Evolutionary conservation across 1,284 basidiomycete species (phyloP), one percentile per base, ranked within the genome.

Genomic region (Ganoderma resinaceum): DNA sequence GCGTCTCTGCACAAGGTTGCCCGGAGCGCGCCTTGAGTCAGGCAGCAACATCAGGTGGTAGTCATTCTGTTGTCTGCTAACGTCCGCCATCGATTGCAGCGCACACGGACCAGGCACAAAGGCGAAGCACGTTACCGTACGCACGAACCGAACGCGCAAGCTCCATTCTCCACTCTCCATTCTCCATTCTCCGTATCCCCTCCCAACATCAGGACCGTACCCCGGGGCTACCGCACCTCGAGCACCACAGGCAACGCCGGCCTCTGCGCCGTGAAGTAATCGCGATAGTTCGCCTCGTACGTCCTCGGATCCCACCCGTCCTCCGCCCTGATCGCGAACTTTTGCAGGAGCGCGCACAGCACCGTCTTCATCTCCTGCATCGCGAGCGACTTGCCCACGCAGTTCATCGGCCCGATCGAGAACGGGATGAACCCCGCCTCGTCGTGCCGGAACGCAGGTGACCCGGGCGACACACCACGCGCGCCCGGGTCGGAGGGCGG

Each of bases 311-410:
- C 65, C 65, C 64, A 62, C 42, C 61, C 65, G 18, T 55, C 65
- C 46, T 20, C 16, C 31, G 20, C 11, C n/a, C 49, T 31, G 20
- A 64, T 20, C 35, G 9, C 26, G 59, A 61, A 63, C 66, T 31
- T 33, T 37, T 68, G 62, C 62, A 64, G 33, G 57, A 68, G 18
- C 38, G 52, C 42, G 14, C 57, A 61, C 66, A 63, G 57, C 33
- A 63, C 73, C 61, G 72, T 72, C 12, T 73, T 67, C 52, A 66
- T 42, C 61, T 66, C 65, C 37, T 43, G 70, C 69, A 74, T 38
- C 20, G 78, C 79, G 33, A 80, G 73, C 63, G 71, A 66, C 67
- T 77, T 77, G 0, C 78, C 79, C 2, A 77, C 77, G 69, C 80
- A 80, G 66, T 74, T 78, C 40, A 75, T 65, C 18, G 76, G 72